Percentiles rank a stretch among this genome's conserved stretches.
Conservation (phyloP, 345 rosid genomes). For the Sisymbrium irio region DNA sequence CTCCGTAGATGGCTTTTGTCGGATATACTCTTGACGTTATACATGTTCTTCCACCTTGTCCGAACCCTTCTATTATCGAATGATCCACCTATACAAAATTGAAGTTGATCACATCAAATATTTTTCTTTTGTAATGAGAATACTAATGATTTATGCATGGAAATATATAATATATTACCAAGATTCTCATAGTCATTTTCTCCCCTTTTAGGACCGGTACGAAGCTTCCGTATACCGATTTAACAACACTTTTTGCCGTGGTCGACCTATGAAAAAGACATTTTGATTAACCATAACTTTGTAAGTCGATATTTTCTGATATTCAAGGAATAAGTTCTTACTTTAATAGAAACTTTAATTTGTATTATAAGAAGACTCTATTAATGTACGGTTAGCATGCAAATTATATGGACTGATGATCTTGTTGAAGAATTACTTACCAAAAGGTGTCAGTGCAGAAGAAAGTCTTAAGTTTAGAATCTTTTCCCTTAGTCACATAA, state of each 20-base stretch:
- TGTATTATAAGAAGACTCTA: neutral
- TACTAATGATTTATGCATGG: too few relatives aligned
- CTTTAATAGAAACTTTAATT: too few relatives aligned
- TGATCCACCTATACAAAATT: conserved; percentile 52
- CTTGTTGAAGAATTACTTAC: conserved; percentile 25
- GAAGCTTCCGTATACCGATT: conserved; percentile 44
- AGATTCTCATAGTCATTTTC: conserved; percentile 53
- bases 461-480: conserved; percentile 39
- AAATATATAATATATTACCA: conserved; percentile 43
- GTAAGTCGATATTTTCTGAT: too few relatives aligned
- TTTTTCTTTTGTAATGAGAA: too few relatives aligned
- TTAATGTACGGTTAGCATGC: neutral
- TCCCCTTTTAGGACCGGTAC: conserved; percentile 70
- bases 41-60: conserved; percentile 68
- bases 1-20: conserved; percentile 61
- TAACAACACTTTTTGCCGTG: conserved; percentile 52
- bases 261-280: conserved; percentile 51
- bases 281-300: neutral
- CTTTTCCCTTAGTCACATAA: conserved; percentile 40
- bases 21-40: conserved; percentile 70
- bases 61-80: conserved; percentile 70
- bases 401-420: too few relatives aligned
- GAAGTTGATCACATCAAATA: neutral
- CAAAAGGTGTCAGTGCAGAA: conserved; percentile 75
- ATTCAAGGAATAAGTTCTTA: too few relatives aligned